These are phyloP conservation scores for Gaeumannomyces tritici DNA, from an alignment of 2,329 filamentous ascomycete species.

Conservation along the genomic window DNA sequence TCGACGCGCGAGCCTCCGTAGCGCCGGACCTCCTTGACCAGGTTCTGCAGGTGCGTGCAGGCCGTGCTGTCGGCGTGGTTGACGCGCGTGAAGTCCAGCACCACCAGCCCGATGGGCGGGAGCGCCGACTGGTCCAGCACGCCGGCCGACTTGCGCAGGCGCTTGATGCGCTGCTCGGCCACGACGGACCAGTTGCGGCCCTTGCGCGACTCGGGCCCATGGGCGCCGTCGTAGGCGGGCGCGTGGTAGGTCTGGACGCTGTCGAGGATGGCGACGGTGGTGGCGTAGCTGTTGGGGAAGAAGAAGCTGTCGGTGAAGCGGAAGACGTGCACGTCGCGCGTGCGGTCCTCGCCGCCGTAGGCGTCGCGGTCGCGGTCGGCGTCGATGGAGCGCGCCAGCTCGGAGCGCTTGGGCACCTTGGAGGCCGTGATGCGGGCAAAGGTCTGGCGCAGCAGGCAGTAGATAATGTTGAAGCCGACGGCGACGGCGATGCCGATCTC, in stretches of 20 bases:
- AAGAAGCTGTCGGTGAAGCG: slow-evolving; percentile 47
- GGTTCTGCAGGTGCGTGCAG: slow-evolving; percentile 34
- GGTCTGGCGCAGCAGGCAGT: slow-evolving; percentile 47
- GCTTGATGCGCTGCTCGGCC: slow-evolving; percentile 33
- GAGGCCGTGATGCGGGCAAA: slow-evolving; percentile 34
- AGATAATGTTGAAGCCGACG: slow-evolving; percentile 55
- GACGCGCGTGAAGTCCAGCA: slow-evolving; percentile 42
- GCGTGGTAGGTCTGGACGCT: slow-evolving; percentile 36
- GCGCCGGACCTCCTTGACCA: slow-evolving; percentile 35
- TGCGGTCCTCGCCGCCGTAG: slow-evolving; percentile 16
- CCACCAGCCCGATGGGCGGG: slow-evolving; percentile 33
- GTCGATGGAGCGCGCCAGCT: slow-evolving; percentile 15
- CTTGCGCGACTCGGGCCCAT: slow-evolving; percentile 12
- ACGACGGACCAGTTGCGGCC: slow-evolving; percentile 46
- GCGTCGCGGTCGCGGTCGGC: slow-evolving; percentile 12
- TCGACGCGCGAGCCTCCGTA: slow-evolving; percentile 37
- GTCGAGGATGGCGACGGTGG: slow-evolving; percentile 39
- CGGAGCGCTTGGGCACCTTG: slow-evolving; percentile 18
- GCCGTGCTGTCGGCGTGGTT: slow-evolving; percentile 45
- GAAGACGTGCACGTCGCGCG: slow-evolving; percentile 42
- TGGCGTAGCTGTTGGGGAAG: slow-evolving; percentile 50
- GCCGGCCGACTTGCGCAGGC: slow-evolving; percentile 29
- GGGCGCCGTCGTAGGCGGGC: slow-evolving; percentile 24
- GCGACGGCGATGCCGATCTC: slow-evolving; percentile 50
- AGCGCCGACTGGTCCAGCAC: slow-evolving; percentile 21